Percentiles rank a stretch among this genome's conserved stretches.
Evolutionary conservation across 2,329 filamentous ascomycete genomes (phyloP).

Genomic region (Fusarium sp.): DNA sequence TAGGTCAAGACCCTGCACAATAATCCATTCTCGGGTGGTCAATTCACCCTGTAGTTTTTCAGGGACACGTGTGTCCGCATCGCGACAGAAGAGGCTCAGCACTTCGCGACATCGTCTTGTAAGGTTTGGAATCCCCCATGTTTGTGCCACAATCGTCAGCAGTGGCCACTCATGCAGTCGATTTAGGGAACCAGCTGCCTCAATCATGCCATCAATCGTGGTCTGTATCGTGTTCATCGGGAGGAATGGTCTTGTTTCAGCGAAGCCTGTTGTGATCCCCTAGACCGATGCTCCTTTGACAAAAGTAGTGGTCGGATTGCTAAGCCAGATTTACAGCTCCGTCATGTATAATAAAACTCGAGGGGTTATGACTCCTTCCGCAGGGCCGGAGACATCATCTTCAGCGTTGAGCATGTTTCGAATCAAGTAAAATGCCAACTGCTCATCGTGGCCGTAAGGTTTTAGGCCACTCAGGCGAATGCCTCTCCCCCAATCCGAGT

Average conservation of each 20-base stretch:
- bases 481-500: not conserved
- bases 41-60: not conserved
- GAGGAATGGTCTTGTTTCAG: conserved; percentile 3
- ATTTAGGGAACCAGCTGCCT: not conserved
- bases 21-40: not conserved
- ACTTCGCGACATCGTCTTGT: not conserved
- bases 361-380: not conserved
- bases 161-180: conserved; percentile 28
- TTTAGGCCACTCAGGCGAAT: not conserved
- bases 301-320: not conserved
- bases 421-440: conserved; percentile 14
- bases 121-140: not conserved
- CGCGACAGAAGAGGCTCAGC: conserved; percentile 10
- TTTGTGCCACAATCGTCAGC: conserved; percentile 23
- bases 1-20: not conserved
- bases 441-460: not conserved
- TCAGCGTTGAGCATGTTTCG: conserved; percentile 13
- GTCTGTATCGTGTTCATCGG: not conserved
- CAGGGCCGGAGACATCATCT: not conserved
- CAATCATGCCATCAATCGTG: not conserved
- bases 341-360: conserved; percentile 27
- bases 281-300: not conserved
- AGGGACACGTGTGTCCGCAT: not conserved
- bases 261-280: not conserved
- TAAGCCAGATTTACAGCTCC: conserved; percentile 21